Evolutionary conservation across 2,329 filamentous ascomycete genomes (phyloP).

Genomic region (Cryphonectria nitschkei): DNA sequence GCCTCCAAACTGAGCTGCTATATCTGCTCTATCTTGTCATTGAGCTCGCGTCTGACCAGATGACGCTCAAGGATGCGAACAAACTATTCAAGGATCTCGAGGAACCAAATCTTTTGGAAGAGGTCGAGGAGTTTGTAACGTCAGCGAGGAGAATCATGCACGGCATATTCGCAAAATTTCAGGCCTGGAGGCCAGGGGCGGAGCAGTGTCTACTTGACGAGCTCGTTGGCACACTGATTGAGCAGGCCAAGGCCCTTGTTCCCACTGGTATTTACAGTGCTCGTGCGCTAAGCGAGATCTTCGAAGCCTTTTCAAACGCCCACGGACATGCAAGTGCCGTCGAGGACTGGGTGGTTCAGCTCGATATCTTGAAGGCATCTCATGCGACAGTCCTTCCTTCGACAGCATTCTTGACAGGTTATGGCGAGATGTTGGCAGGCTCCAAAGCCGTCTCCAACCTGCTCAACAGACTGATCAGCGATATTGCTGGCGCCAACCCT

Average conservation of each 20-base stretch:
- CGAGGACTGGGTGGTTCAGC: conserved; percentile 52
- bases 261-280: conserved; percentile 56
- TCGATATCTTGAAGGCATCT: conserved; percentile 51
- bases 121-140: conserved; percentile 50
- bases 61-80: conserved; percentile 48
- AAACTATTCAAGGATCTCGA: conserved; percentile 52
- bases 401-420: conserved; percentile 54
- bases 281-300: conserved; percentile 53
- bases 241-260: conserved; percentile 46
- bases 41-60: conserved; percentile 58
- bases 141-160: conserved; percentile 45
- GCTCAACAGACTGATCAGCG: conserved; percentile 63
- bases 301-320: conserved; percentile 50
- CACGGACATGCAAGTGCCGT: conserved; percentile 50
- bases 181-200: conserved; percentile 41
- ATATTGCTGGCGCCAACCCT: conserved; percentile 55
- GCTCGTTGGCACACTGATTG: conserved; percentile 50
- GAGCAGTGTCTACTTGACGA: conserved; percentile 43
- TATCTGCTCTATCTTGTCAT: conserved; percentile 55
- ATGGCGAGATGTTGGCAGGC: conserved; percentile 53
- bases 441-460: conserved; percentile 57
- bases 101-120: conserved; percentile 39
- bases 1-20: conserved; percentile 53
- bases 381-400: conserved; percentile 52
- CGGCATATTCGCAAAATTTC: conserved; percentile 38